Conservation (phyloP, 805 yeast genomes). For the Pichia cephalocereana region DNA sequence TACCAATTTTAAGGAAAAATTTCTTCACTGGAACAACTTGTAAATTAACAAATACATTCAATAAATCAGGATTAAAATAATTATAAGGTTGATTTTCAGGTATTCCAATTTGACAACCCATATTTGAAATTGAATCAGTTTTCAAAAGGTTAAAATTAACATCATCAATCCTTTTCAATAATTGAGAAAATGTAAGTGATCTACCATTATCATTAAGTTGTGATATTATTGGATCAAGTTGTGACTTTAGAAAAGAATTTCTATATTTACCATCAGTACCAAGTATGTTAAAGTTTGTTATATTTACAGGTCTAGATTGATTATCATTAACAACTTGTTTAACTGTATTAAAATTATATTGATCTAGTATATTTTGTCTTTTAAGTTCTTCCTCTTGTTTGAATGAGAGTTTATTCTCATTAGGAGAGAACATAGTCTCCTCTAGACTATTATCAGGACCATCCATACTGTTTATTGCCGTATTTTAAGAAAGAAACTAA, state of each 20-base stretch:
- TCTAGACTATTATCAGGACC: neutral
- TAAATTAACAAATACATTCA: constrained; percentile 22
- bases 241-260: constrained; percentile 35
- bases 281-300: constrained; percentile 37
- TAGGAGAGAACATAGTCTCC: constrained; percentile 3
- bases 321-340: constrained; percentile 20
- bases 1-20: constrained; percentile 83
- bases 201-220: constrained; percentile 17
- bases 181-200: constrained; percentile 29
- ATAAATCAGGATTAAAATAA: constrained; percentile 14
- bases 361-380: constrained; percentile 3
- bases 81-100: constrained; percentile 12
- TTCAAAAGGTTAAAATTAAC: constrained; percentile 36
- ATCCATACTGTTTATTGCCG: neutral
- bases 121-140: constrained; percentile 34
- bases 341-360: constrained; percentile 8
- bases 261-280: constrained; percentile 38
- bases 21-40: constrained; percentile 50
- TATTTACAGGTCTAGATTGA: constrained; percentile 31
- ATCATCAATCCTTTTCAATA: constrained; percentile 34
- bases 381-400: constrained; percentile 1
- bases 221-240: constrained; percentile 36
- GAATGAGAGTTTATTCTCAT: neutral
- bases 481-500: too few relatives aligned
- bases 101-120: constrained; percentile 27